phyloP scores from a whole-genome alignment of 257 asterid species.

The Solanum clarkiae region DNA sequence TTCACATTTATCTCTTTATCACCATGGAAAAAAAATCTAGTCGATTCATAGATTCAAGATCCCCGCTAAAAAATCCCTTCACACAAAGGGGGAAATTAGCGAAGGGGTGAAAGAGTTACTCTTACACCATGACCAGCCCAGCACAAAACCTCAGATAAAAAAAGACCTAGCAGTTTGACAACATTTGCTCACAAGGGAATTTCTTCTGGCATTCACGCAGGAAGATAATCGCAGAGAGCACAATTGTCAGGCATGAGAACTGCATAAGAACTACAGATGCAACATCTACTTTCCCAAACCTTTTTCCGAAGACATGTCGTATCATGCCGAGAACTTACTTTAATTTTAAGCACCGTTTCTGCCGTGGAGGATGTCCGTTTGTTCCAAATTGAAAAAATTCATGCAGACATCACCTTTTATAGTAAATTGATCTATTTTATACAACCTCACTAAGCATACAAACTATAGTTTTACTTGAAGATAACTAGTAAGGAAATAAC shows the following conservation, averaged over 20 bases:
- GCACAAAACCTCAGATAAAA: not conserved
- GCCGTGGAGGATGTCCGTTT: not conserved
- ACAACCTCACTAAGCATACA: not conserved
- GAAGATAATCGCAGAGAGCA: not conserved
- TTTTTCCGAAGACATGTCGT: not conserved
- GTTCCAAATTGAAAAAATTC: not conserved
- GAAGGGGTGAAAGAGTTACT: not conserved
- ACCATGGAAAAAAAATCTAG: not conserved
- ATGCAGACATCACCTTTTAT: not conserved
- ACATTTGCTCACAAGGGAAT: not conserved
- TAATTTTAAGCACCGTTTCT: not conserved
- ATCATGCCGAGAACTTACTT: not conserved
- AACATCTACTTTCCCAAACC: not conserved
- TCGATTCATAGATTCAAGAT: not conserved
- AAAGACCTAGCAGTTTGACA: not conserved
- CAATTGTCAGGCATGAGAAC: not conserved
- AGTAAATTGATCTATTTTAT: not conserved
- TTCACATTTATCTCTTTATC: not conserved
- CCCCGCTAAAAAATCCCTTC: not conserved
- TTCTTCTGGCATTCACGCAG: not conserved
- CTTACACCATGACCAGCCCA: not conserved
- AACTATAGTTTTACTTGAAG: not conserved
- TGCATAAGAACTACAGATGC: not conserved
- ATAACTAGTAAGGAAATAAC: not conserved
- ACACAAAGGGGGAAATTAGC: not conserved